Evolutionary conservation across 192 early-diverging fungal genomes (phyloP).

Genomic region (Coemansia sp.): DNA sequence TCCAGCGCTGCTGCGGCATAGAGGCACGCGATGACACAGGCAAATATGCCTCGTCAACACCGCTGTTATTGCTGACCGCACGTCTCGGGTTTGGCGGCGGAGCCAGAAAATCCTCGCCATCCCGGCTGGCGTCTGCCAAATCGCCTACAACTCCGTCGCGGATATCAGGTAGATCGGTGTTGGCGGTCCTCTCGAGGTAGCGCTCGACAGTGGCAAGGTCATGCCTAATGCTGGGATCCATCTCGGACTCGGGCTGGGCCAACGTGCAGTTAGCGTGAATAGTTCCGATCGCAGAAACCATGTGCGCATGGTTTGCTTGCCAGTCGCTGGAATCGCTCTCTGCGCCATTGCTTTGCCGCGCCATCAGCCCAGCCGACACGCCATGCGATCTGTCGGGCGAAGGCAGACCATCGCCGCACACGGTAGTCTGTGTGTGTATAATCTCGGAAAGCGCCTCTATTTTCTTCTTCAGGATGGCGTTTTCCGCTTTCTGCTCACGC

Average conservation of each 20-base stretch:
- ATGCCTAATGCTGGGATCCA: neutral
- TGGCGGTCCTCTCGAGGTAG: neutral
- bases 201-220: constrained; percentile 3
- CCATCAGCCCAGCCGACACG: neutral
- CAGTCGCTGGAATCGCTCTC: constrained; percentile 2
- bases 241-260: constrained; percentile 11
- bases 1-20: constrained; percentile 7
- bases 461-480: constrained; percentile 11
- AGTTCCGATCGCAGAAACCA: constrained; percentile 10
- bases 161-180: neutral
- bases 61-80: neutral
- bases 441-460: constrained; percentile 13
- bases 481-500: neutral
- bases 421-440: neutral
- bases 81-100: neutral
- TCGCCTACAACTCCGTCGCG: neutral
- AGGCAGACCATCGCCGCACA: constrained; percentile 4
- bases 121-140: neutral
- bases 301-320: constrained; percentile 1
- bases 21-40: neutral
- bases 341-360: neutral
- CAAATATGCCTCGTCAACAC: neutral
- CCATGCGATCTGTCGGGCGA: constrained; percentile 13
- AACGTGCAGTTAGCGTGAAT: constrained; percentile 15
- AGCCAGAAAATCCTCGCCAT: neutral